Evolutionary conservation across 2,329 filamentous ascomycete species (phyloP).

Genomic region (Colletotrichum sansevieriae): DNA sequence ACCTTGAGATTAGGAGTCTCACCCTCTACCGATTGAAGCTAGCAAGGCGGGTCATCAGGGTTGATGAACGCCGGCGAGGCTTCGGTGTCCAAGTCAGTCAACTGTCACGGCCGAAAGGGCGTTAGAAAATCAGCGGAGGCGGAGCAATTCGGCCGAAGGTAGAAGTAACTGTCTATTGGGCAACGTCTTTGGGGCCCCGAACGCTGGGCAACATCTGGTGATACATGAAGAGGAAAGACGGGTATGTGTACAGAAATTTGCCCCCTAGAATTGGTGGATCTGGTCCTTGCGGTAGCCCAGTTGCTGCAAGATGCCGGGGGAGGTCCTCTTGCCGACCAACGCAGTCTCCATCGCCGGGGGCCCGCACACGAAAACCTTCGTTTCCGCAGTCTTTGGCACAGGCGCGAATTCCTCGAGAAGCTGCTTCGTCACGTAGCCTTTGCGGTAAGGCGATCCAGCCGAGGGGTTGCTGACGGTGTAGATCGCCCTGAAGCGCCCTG

Average conservation of each 20-base stretch:
- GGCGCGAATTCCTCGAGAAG: conserved; percentile 65
- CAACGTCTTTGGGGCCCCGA: background rate
- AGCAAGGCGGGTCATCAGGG: conserved; percentile 51
- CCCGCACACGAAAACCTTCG: conserved; percentile 77
- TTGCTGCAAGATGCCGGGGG: conserved; percentile 65
- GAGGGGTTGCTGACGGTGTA: conserved; percentile 68
- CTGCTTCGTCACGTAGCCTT: conserved; percentile 70
- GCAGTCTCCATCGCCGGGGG: conserved; percentile 75
- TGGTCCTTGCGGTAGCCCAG: conserved; percentile 70
- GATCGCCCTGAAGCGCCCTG: conserved; percentile 67
- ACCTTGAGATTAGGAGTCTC: conserved; percentile 69
- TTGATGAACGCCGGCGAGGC: background rate
- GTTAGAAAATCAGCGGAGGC: too few species aligned
- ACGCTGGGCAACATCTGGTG: background rate
- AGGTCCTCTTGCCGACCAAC: conserved; percentile 60
- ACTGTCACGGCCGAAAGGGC: background rate
- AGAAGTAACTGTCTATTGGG: too few species aligned
- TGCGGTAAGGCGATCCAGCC: conserved; percentile 57
- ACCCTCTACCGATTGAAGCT: conserved; percentile 82
- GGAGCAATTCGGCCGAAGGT: too few species aligned
- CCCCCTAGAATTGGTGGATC: conserved; percentile 67
- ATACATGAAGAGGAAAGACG: background rate
- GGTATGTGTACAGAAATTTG: too few species aligned
- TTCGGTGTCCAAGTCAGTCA: background rate
- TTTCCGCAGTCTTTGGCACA: conserved; percentile 49